Percentiles rank a stretch among this genome's conserved stretches.
Conservation (phyloP, 441 rosid genomes). For the Populus hybrid region DNA sequence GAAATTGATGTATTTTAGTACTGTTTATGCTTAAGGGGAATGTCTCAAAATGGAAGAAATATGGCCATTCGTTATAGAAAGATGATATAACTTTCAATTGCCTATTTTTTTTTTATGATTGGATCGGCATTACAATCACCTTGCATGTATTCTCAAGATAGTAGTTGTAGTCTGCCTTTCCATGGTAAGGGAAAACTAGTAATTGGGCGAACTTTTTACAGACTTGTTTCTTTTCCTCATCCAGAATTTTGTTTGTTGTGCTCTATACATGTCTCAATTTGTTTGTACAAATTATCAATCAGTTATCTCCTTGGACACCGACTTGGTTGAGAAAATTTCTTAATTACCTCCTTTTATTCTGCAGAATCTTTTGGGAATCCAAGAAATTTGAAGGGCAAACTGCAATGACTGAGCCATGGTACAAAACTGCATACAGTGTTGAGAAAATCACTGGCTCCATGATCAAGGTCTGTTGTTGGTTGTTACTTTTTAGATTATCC, state of each 20-base stretch:
- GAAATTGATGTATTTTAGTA: neutral
- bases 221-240: neutral
- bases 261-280: neutral
- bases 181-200: neutral
- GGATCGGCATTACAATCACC: neutral
- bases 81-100: neutral
- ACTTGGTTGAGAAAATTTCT: neutral
- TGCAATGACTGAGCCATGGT: conserved; percentile 85
- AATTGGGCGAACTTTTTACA: neutral
- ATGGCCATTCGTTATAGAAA: neutral
- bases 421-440: conserved; percentile 69
- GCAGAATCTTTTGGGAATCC: conserved; percentile 90
- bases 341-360: conserved; percentile 24
- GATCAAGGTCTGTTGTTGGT: conserved; percentile 57
- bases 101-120: neutral
- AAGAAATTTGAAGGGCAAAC: conserved; percentile 79
- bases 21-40: neutral
- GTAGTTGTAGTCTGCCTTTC: neutral
- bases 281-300: neutral
- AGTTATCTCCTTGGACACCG: neutral
- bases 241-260: neutral
- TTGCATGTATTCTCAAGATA: neutral
- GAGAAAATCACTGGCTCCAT: conserved; percentile 48
- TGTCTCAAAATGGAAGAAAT: neutral
- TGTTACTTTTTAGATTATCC: conserved; percentile 12